These are phyloP conservation scores for Aspergillus nidulans DNA, from an alignment of 495 filamentous ascomycete species.

Conservation along the genomic window DNA sequence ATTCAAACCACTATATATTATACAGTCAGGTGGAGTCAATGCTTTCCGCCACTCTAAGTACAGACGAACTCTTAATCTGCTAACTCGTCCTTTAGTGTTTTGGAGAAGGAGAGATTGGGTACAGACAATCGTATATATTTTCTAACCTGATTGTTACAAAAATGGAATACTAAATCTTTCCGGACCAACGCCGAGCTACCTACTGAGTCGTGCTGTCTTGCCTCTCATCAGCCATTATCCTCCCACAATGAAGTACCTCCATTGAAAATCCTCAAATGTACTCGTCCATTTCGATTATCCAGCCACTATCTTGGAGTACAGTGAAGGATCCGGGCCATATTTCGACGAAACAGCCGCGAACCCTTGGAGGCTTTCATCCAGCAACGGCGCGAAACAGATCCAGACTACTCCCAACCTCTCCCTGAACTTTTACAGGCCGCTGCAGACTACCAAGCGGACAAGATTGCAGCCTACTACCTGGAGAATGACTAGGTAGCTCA, in stretches of 20 bases:
- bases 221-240: too few species aligned
- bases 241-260: too few species aligned
- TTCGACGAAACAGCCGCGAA: neutral
- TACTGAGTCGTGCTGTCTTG: neutral
- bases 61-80: too few species aligned
- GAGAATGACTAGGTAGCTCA: neutral
- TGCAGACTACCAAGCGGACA: neutral
- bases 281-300: neutral
- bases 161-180: neutral
- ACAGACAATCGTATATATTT: too few species aligned
- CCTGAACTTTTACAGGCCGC: neutral
- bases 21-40: too few species aligned
- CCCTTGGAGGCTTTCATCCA: slow-evolving; percentile 3
- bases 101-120: too few species aligned
- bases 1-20: too few species aligned
- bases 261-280: neutral
- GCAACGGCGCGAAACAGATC: neutral
- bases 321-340: neutral
- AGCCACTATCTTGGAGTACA: slow-evolving; percentile 2
- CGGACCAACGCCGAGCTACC: neutral
- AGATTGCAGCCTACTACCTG: slow-evolving; percentile 4
- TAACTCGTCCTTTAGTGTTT: too few species aligned
- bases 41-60: too few species aligned
- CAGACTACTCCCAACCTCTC: slow-evolving; percentile 5
- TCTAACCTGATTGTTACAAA: too few species aligned